Base-by-base conservation (phyloP, 306 rosid genomes). In the Fragaria nilgerrensis region DNA sequence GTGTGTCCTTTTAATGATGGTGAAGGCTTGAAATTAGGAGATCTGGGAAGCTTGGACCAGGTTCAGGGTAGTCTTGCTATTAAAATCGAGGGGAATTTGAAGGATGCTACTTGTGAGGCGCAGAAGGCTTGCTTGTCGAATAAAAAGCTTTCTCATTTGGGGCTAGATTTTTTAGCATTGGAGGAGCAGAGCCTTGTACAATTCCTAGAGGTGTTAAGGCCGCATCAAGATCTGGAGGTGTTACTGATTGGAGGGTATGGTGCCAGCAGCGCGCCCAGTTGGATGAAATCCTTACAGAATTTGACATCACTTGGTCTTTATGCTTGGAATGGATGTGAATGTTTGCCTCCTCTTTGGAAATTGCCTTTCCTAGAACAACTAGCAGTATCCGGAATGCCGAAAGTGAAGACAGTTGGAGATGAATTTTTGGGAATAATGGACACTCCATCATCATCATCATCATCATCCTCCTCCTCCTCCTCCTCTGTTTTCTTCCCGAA, bases 341-440 rank as follows among this genome's bases (percentile, higher is more conserved):
- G 12, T 25, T 25, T 68, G 47, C 75, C 68, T 52, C 66, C 80
- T 67, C 61, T 55, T 55, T 29, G 62, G 62, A 9, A 9, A 22
- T 55, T 55, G 29, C 63, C 15, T 0, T 22, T 22, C 14, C 32
- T 56, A 9, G 63, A 56, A 63, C 0, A 1, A 63, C 22, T 63
- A 7, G 2, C 3, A 0, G 5, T 63, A 15, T 6, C 3, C 0
- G 5, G n/a, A 27, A 63, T 77, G 47, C 12, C 15, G 0, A 77
- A 49, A 48, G 27, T 76, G 80, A 36, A 52, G 23, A 66, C 7
- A 43, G 74, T 76, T 25, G 80, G 80, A 11, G 6, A 14, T n/a
- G 80, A 76, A 5, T 66, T 76, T 55, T 50, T 50, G 50, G 79
- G 79, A 34, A 65, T 48, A 23, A 19, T 36, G 39, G 39, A 9